Evolutionary conservation across 2,329 filamentous ascomycete genomes (phyloP), one percentile per base, ranked within the genome.

Genomic region (Nothophoma quercina): DNA sequence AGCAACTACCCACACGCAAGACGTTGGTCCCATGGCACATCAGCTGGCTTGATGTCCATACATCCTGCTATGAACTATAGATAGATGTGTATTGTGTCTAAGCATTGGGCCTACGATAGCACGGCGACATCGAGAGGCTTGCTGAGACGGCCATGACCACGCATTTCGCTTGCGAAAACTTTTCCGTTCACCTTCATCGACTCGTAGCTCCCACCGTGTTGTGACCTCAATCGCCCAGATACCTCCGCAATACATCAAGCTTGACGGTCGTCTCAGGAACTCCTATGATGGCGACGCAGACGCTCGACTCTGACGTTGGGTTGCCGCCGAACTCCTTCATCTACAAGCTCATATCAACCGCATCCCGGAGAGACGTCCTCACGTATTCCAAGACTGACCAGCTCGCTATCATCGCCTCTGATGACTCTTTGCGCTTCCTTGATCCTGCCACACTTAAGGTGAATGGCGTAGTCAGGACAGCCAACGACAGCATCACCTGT

Each of bases 361-460:
- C 67, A 13, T 54, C 66, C 19, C 68, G 69, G 46, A 57, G 64
- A 48, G 64, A 69, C 36, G 64, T 67, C 16, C 64, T 72, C 48
- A 69, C 62, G 25, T 72, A 69, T 56, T 60, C 57, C 1, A 56
- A 62, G 47, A 65, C 62, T 29, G 65, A 70, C 28, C 62, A 69
- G 5, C 78, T 89, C 32, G 85, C 84, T 1, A 81, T 84, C 13
- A 88, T 89, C 50, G 83, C 86, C 3, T 90, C 89, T 0, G 87
- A 91, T 74, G 85, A 90, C 72, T 81, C 79, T n/a, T 78, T 93
- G 16, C 82, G 84, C 22, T 74, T 90, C 15, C 82, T 92, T 59
- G 82, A 89, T 68, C 82, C 87, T 0, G 59, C 76, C 1, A 81
- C 79, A 19, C 77, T 92, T 19, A 78, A 78, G 46, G 69, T 78